A percentile compares a stretch with the other conserved stretches of the same genome.
phyloP scores from a whole-genome alignment of 305 asterid species.

The Ruellia speciosa region DNA sequence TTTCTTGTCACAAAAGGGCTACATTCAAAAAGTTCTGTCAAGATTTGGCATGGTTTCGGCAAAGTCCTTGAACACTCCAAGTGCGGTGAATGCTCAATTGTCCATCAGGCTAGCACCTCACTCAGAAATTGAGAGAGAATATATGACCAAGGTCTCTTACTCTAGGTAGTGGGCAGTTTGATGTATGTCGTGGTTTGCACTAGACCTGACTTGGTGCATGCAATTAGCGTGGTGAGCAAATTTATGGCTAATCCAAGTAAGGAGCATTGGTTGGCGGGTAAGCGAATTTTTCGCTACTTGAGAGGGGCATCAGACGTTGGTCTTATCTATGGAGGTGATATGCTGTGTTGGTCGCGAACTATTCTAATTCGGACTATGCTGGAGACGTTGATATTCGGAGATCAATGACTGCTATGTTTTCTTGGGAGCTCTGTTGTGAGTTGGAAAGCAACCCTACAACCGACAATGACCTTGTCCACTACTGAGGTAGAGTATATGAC shows the following conservation, averaged over 20 bases:
- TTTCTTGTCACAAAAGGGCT: too few species aligned
- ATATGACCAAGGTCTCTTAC: background rate
- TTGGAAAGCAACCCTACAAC: background rate
- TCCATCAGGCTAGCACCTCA: too few species aligned
- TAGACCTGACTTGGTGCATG: background rate
- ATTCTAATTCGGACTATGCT: background rate
- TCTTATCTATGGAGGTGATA: too few species aligned
- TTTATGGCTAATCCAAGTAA: background rate
- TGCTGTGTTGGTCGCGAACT: too few species aligned
- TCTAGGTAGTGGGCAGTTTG: background rate
- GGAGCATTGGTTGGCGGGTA: background rate
- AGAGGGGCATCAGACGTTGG: background rate
- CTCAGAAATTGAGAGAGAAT: background rate
- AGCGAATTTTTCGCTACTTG: background rate
- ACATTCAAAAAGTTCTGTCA: too few species aligned
- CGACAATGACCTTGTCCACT: background rate
- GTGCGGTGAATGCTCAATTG: too few species aligned
- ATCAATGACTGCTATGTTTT: conserved; percentile 4
- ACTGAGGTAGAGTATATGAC: conserved; percentile 4
- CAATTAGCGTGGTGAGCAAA: background rate
- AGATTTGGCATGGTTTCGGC: too few species aligned
- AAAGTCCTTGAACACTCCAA: too few species aligned
- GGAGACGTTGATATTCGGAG: background rate
- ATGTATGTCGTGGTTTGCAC: conserved; percentile 7
- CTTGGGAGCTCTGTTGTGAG: background rate